These are phyloP conservation scores for Endocarpon pusillum DNA, from an alignment of 495 filamentous ascomycete genomes.

Conservation along the genomic window DNA sequence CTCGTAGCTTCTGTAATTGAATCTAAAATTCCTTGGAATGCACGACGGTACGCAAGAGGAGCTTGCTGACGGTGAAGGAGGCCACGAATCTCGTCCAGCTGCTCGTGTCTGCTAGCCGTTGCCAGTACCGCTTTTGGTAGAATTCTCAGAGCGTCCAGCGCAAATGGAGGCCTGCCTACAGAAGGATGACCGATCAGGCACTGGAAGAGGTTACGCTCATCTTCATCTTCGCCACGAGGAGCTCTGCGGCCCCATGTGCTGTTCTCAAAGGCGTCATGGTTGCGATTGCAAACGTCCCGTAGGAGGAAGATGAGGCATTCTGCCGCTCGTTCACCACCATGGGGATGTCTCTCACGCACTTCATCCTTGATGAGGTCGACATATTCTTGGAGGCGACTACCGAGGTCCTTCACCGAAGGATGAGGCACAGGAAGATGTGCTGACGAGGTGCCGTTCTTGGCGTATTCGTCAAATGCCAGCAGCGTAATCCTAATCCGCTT, in stretches of 20 bases:
- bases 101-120: no score
- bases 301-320: conserved; percentile 27
- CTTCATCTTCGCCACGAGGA: conserved; percentile 26
- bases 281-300: conserved; percentile 25
- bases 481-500: neutral
- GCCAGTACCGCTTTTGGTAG: no score
- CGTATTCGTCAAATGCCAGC: neutral
- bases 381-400: conserved; percentile 17
- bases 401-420: conserved; percentile 20
- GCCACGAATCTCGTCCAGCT: no score
- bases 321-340: conserved; percentile 22
- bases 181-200: conserved; percentile 34
- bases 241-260: conserved; percentile 22
- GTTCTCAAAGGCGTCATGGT: conserved; percentile 27
- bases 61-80: no score
- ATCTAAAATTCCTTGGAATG: no score
- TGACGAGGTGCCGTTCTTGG: neutral
- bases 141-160: no score
- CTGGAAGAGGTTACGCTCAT: conserved; percentile 32
- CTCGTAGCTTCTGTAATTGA: no score
- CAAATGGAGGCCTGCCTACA: no score
- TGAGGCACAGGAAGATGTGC: no score
- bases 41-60: no score
- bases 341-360: conserved; percentile 19
- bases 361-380: conserved; percentile 23